Evolutionary conservation across 345 rosid genomes (phyloP).

Genomic region (Nasturtium officinale): DNA sequence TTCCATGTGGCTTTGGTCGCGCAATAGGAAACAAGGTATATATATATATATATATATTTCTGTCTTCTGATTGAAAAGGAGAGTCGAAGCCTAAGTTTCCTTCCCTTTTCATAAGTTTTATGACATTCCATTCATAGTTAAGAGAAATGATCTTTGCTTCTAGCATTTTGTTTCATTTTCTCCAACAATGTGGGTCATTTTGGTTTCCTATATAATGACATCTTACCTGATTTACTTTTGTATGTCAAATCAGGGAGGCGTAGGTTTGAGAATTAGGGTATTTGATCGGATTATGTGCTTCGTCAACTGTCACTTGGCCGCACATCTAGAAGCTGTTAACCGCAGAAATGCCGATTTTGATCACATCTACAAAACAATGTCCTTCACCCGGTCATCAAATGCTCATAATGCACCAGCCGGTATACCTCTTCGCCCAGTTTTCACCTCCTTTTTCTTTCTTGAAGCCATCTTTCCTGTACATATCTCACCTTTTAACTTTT

Average conservation of each 20-base stretch:
- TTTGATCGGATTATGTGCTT: slow-evolving; percentile 81
- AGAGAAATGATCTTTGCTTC: background rate
- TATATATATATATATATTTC: background rate
- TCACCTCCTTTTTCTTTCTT: slow-evolving; percentile 59
- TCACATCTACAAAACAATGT: slow-evolving; percentile 70
- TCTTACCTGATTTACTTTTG: slow-evolving; percentile 12
- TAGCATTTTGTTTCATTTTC: slow-evolving; percentile 19
- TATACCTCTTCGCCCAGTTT: slow-evolving; percentile 65
- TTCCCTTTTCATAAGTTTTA: background rate
- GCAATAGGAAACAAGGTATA: slow-evolving; percentile 97
- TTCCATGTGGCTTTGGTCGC: slow-evolving; percentile 98
- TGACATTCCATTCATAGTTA: background rate
- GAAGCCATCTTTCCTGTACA: slow-evolving; percentile 43
- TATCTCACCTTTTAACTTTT: slow-evolving; percentile 64
- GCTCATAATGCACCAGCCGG: slow-evolving; percentile 66
- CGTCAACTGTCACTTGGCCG: slow-evolving; percentile 84
- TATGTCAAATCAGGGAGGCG: slow-evolving; percentile 63
- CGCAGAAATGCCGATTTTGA: slow-evolving; percentile 83
- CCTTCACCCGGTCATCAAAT: slow-evolving; percentile 61
- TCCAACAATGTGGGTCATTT: slow-evolving; percentile 10
- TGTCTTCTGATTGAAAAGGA: background rate
- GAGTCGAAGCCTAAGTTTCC: background rate
- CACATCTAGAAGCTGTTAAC: slow-evolving; percentile 84
- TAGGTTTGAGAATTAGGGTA: slow-evolving; percentile 80
- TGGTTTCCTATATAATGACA: slow-evolving; percentile 6